Evolutionary conservation across 129 eudicot genomes (phyloP).

Genomic region (Flaveria sonorensis): DNA sequence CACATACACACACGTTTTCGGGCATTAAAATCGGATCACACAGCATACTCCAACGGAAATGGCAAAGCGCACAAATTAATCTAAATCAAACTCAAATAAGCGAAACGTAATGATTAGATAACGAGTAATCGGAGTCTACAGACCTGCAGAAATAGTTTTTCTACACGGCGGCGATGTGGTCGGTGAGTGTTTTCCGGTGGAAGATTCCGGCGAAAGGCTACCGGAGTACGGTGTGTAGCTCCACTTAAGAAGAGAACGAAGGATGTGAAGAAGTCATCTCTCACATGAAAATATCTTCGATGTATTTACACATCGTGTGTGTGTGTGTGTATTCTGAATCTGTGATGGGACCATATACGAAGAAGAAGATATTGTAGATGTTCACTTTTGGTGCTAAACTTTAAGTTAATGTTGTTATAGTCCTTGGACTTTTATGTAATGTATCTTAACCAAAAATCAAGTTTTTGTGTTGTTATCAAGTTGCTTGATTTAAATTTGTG

Average conservation of each 20-base stretch:
- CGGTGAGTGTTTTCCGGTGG: slow-evolving; percentile 20
- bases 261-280: slow-evolving; percentile 14
- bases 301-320: slow-evolving; percentile 28
- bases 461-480: too few relatives aligned
- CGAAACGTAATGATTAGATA: slow-evolving; percentile 5
- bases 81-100: not conserved
- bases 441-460: not conserved
- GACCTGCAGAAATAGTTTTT: slow-evolving; percentile 12
- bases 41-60: slow-evolving; percentile 27
- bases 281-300: slow-evolving; percentile 39
- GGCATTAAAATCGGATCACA: slow-evolving; percentile 55
- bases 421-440: not conserved
- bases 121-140: not conserved
- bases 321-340: not conserved
- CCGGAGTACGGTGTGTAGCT: slow-evolving; percentile 24
- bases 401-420: not conserved
- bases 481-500: too few relatives aligned
- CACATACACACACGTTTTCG: slow-evolving; percentile 21
- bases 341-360: slow-evolving; percentile 23
- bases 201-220: slow-evolving; percentile 20
- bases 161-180: slow-evolving; percentile 12
- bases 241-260: slow-evolving; percentile 35
- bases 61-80: slow-evolving; percentile 24
- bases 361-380: not conserved
- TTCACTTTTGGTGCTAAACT: not conserved